Conservation (phyloP, 2,329 filamentous ascomycete species). For the Metarhizium humberi region DNA sequence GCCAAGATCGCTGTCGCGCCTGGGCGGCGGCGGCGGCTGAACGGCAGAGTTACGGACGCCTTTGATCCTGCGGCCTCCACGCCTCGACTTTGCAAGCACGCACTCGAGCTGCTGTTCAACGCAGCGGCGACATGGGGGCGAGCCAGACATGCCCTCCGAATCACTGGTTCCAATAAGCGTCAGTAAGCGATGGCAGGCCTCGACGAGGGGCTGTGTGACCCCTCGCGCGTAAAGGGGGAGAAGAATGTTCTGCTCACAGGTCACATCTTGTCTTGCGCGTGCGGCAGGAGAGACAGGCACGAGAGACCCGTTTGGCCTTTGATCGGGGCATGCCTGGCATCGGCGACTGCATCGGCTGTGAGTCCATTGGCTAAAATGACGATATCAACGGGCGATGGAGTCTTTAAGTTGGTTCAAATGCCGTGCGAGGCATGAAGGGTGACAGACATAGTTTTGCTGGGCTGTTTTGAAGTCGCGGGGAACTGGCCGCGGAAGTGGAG, state of each 20-base stretch:
- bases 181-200: constrained; percentile 3
- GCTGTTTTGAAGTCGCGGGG: constrained; percentile 1
- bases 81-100: constrained; percentile 28
- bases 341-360: constrained; percentile 10
- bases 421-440: constrained; percentile 1
- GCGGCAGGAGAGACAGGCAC: constrained; percentile 22
- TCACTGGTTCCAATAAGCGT: constrained; percentile 14
- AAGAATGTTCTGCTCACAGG: constrained; percentile 14
- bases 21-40: constrained; percentile 1
- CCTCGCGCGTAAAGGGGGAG: neutral
- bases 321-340: constrained; percentile 8
- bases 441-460: neutral
- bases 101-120: constrained; percentile 28
- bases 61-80: constrained; percentile 27
- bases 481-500: constrained; percentile 1
- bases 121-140: constrained; percentile 28
- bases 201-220: neutral
- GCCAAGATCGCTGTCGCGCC: neutral
- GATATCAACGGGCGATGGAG: constrained; percentile 3
- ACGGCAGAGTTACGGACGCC: constrained; percentile 10
- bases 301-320: constrained; percentile 20
- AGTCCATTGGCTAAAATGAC: constrained; percentile 7
- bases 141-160: constrained; percentile 23
- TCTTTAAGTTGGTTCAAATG: constrained; percentile 8
- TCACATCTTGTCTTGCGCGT: constrained; percentile 22